Evolutionary conservation across 2,329 filamentous ascomycete genomes (phyloP), one percentile per base, ranked within the genome.

Genomic region (Rugonectria rugulosa): DNA sequence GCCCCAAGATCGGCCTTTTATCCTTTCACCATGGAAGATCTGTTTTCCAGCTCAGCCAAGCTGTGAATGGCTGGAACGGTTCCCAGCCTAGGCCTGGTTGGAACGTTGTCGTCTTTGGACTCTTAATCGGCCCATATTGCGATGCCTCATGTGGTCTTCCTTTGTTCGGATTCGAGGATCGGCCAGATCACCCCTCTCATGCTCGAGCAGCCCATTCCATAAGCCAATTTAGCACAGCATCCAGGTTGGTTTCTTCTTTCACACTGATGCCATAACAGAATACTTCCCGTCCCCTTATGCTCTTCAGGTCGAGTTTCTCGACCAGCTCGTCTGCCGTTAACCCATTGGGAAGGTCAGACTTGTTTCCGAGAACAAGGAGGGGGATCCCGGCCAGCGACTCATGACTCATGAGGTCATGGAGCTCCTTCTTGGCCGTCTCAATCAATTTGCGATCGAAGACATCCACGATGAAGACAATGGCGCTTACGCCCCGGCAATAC

Each of bases 221-320:
- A 73, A 99, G 81, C 91, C 95, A 99, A 73, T 97, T 91, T 68
- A 99, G 81, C 47, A 99, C 95, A 6, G 94, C 95, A 71, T 99
- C 94, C 63, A 99, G 86, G 77, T 99, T 99, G 54, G 94, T 99
- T 78, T 99, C 95, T 74, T 98, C 94, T 76, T 98, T 98, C 58
- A 94, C 95, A 73, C 93, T 97, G 78, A 99, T 97, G 59, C 94
- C 94, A 75, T 99, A 99, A 78, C 95, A 98, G 78, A 92, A 97
- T 66, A 99, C 94, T 75, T 99, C 95, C 51, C 95, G 91, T 69
- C 92, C 89, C 57, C 88, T 90, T 73, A 99, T 92, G 65, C 86
- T 87, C 74, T 95, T 96, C 54, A 99, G 83, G 68, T 97, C 88
- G 76, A 99, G 84, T 60, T 88, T 88, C 58, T 97, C 94, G 77